phyloP scores from a whole-genome alignment of 2,329 filamentous ascomycete genomes.

The Aureobasidium sp. region DNA sequence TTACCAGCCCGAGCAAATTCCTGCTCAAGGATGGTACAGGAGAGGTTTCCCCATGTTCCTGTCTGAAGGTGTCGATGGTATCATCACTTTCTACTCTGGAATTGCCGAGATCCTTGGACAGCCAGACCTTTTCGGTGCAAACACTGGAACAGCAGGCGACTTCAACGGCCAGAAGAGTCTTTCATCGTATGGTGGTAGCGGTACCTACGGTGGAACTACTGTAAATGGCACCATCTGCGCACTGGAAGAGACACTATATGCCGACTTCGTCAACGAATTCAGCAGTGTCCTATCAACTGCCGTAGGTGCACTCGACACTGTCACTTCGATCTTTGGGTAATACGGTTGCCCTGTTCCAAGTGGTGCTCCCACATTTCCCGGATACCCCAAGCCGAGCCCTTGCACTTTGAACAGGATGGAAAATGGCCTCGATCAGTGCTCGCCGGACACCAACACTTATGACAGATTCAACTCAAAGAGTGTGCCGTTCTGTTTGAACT shows the following conservation, averaged over 20 bases:
- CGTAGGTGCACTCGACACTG: neutral
- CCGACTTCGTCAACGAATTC: slow-evolving; percentile 10
- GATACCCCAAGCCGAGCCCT: neutral
- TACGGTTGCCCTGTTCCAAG: slow-evolving; percentile 9
- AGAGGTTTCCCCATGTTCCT: slow-evolving; percentile 12
- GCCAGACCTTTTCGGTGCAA: slow-evolving; percentile 4
- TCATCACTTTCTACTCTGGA: slow-evolving; percentile 6
- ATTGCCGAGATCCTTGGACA: neutral
- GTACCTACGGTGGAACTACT: slow-evolving; percentile 1
- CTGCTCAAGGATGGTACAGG: slow-evolving; percentile 10
- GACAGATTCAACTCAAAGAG: slow-evolving; percentile 7
- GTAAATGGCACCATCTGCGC: slow-evolving; percentile 10
- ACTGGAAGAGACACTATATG: neutral
- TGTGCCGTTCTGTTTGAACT: slow-evolving; percentile 6
- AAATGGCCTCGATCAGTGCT: slow-evolving; percentile 9
- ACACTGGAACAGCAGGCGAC: neutral
- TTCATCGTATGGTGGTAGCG: neutral
- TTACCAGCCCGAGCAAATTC: slow-evolving; percentile 11
- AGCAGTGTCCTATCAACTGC: neutral
- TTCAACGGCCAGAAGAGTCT: slow-evolving; percentile 4
- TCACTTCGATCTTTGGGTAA: neutral
- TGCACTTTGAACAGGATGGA: slow-evolving; percentile 10
- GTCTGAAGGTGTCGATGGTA: slow-evolving; percentile 2
- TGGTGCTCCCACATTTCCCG: neutral
- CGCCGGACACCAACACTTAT: slow-evolving; percentile 7